These are phyloP conservation scores for Rutstroemia sydowiana DNA, from an alignment of 2,329 filamentous ascomycete species.

Conservation along the genomic window DNA sequence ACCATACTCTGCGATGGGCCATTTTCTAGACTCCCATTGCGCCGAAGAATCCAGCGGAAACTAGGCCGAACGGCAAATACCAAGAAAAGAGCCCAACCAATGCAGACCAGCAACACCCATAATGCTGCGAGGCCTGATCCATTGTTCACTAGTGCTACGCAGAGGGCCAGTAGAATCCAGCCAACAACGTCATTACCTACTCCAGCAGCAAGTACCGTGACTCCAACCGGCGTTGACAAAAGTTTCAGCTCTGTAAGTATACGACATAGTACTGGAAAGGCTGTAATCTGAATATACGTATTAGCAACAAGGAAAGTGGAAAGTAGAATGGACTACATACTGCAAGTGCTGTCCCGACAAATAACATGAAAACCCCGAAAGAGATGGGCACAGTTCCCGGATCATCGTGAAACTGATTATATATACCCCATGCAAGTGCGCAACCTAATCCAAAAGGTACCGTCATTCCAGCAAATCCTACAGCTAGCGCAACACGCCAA, in stretches of 20 bases:
- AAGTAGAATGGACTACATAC: constrained; percentile 7
- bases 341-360: constrained; percentile 87
- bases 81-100: constrained; percentile 72
- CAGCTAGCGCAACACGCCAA: constrained; percentile 71
- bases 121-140: constrained; percentile 74
- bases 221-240: constrained; percentile 72
- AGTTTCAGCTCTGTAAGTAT: constrained; percentile 89
- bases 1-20: constrained; percentile 83
- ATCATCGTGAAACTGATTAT: constrained; percentile 55
- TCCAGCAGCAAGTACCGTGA: constrained; percentile 83
- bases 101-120: constrained; percentile 70
- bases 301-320: not conserved
- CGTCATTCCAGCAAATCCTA: constrained; percentile 72
- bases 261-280: constrained; percentile 84
- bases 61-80: constrained; percentile 63
- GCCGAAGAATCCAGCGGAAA: constrained; percentile 67
- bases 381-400: constrained; percentile 46
- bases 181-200: constrained; percentile 88
- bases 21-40: constrained; percentile 73
- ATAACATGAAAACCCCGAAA: constrained; percentile 61
- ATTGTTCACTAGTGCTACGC: constrained; percentile 87
- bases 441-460: constrained; percentile 77
- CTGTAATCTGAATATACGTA: constrained; percentile 54
- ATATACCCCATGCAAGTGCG: constrained; percentile 74
- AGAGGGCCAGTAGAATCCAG: constrained; percentile 89